Conservation (phyloP, 1,139 yeast species). For the Geotrichum histeridarum region DNA sequence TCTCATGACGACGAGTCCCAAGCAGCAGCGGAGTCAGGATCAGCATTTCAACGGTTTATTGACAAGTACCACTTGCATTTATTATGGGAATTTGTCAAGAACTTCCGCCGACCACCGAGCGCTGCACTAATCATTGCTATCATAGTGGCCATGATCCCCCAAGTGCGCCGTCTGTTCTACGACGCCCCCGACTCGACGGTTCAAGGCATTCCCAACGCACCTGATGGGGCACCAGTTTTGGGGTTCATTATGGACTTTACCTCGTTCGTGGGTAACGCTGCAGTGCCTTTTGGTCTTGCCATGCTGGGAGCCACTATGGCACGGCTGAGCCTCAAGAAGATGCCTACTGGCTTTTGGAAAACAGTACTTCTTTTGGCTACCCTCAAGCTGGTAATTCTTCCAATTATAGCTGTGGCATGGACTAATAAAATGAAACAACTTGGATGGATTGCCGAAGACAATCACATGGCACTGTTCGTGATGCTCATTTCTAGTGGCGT, state of each 20-base stretch:
- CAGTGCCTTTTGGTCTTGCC: constrained; percentile 80
- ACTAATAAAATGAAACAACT: constrained; percentile 44
- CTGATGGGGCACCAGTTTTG: constrained; percentile 77
- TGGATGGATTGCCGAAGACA: constrained; percentile 50
- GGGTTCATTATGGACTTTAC: constrained; percentile 79
- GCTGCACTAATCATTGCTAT: constrained; percentile 58
- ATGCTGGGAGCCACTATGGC: constrained; percentile 84
- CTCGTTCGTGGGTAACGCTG: constrained; percentile 74
- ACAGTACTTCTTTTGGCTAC: constrained; percentile 45
- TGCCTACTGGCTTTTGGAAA: constrained; percentile 72
- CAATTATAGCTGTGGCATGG: constrained; percentile 59
- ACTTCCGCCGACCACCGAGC: constrained; percentile 68
- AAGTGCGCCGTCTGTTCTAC: constrained; percentile 69
- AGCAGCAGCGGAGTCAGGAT: neutral
- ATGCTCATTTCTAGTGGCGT: constrained; percentile 71
- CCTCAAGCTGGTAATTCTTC: constrained; percentile 50
- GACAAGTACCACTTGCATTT: constrained; percentile 25
- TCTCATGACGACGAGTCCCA: neutral
- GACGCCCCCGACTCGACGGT: constrained; percentile 40
- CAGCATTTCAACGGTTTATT: constrained; percentile 9
- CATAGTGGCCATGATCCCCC: constrained; percentile 74
- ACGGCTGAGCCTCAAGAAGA: constrained; percentile 52
- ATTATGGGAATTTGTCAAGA: constrained; percentile 44
- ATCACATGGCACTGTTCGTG: constrained; percentile 59
- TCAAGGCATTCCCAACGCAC: constrained; percentile 57